phyloP scores from a whole-genome alignment of 805 yeast genomes.

The Spathaspora girioi region DNA sequence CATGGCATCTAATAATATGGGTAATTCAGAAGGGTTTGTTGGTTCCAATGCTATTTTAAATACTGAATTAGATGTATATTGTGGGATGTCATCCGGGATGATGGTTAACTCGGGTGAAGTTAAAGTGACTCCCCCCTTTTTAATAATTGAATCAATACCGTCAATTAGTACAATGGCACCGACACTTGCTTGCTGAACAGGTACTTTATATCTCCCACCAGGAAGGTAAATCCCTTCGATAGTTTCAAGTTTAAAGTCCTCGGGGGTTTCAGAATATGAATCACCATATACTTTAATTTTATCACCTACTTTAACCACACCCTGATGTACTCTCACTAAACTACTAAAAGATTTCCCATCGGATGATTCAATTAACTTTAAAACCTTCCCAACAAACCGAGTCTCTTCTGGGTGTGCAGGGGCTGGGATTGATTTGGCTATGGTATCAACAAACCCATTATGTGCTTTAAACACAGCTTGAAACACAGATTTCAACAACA shows the following conservation, averaged over 20 bases:
- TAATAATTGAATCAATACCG: constrained; percentile 56
- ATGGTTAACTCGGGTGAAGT: constrained; percentile 12
- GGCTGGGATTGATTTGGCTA: constrained; percentile 28
- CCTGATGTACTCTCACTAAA: constrained; percentile 60
- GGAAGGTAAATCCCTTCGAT: constrained; percentile 48
- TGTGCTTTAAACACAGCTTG: constrained; percentile 42
- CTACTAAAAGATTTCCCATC: constrained; percentile 54
- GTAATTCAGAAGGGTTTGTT: constrained; percentile 70
- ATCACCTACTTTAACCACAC: constrained; percentile 48
- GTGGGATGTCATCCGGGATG: constrained; percentile 27
- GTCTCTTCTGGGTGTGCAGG: constrained; percentile 7
- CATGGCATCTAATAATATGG: constrained; percentile 68
- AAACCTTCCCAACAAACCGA: constrained; percentile 19
- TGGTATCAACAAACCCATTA: constrained; percentile 51
- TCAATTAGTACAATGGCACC: constrained; percentile 70
- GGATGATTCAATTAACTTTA: constrained; percentile 54
- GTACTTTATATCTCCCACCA: constrained; percentile 67
- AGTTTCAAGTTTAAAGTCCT: constrained; percentile 44
- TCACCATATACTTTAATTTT: constrained; percentile 57
- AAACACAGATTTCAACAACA: constrained; percentile 54
- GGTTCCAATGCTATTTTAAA: constrained; percentile 86
- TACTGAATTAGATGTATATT: constrained; percentile 51
- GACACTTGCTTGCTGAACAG: constrained; percentile 48
- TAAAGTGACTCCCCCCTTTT: constrained; percentile 57
- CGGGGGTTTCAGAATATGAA: constrained; percentile 45